A percentile compares a stretch with the other conserved stretches of the same genome.
These are phyloP conservation scores for Mallotus repandus DNA, from an alignment of 441 rosid species.

Conservation along the genomic window DNA sequence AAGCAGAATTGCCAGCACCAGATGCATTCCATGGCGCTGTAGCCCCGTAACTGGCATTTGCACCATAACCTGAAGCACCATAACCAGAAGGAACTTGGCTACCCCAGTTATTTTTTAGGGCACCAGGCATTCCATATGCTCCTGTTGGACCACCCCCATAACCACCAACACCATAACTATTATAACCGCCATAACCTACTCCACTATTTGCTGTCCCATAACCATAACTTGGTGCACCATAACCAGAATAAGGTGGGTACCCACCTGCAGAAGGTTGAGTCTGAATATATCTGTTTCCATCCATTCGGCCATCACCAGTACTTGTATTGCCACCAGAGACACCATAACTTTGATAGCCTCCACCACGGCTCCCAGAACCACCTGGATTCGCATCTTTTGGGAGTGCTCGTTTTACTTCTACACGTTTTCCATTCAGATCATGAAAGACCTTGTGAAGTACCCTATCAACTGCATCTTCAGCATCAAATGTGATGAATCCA, in stretches of 20 bases:
- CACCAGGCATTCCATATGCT: constrained; percentile 65
- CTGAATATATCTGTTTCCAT: constrained; percentile 61
- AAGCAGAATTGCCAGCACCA: constrained; percentile 32
- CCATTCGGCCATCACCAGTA: constrained; percentile 48
- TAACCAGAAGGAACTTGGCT: constrained; percentile 50
- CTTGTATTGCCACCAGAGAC: constrained; percentile 46
- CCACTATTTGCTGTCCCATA: constrained; percentile 71
- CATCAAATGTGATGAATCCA: constrained; percentile 88
- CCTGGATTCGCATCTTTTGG: constrained; percentile 91
- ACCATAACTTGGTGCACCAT: constrained; percentile 55
- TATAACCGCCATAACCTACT: constrained; percentile 73
- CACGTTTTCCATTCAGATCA: constrained; percentile 83
- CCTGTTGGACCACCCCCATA: constrained; percentile 55
- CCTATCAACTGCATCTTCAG: constrained; percentile 82
- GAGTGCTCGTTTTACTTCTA: constrained; percentile 91
- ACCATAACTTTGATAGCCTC: constrained; percentile 36
- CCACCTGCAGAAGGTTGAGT: constrained; percentile 54
- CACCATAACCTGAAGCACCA: constrained; percentile 34
- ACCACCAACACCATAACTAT: constrained; percentile 52
- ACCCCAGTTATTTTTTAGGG: constrained; percentile 67
- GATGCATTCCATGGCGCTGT: constrained; percentile 21
- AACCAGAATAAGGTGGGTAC: constrained; percentile 71
- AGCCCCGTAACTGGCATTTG: constrained; percentile 36
- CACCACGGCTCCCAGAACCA: constrained; percentile 56
- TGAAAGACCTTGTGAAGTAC: constrained; percentile 81